Base-by-base conservation (phyloP, 768 basidiomycete genomes). In the Mycena alexandri region DNA sequence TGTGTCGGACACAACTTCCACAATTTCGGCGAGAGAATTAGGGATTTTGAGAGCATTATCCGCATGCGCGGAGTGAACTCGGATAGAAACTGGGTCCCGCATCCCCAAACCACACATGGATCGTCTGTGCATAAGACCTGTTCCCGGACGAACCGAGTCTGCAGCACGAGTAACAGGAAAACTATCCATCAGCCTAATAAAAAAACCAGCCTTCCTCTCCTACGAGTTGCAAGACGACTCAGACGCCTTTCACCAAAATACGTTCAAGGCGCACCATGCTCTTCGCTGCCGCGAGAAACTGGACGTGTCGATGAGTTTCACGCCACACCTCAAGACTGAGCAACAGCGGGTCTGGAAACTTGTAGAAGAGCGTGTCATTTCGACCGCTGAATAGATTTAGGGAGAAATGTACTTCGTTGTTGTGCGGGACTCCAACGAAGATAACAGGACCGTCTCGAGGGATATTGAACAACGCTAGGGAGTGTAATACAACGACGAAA, bases 121-220 rank as follows among this genome's bases (percentile, higher is more conserved):
- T 98, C 95, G 25, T 90, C 84, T 13, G 83, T 79, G 82, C 47
- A 99, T 81, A 46, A 83, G 79, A 33, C 98, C 98, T 10, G 81
- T 83, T 12, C 95, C 96, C 21, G 88, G 77, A 73, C 84, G 90
- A 21, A 94, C 94, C 56, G 87, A 85, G 75, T 99, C 98, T 22
- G 91, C 92, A 54, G 98, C 96, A 63, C 98, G 92, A 48, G 89
- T 86, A 59, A 99, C 96, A 53, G 97, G 95, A 70, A 99, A 98
- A 74, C 92, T 93, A 56, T 91, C 89, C 92, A 98, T 94, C 44
- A 94, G 79, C 33, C 89, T 83, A 13, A 90, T 89, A 73, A 94
- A 93, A 72, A 89, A 88, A 0, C 96, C 96, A 66, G 89, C 87
- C 72, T 85, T 87, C 59, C 93, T 82, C 67, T 92, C 79, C 60